phyloP scores from a whole-genome alignment of 1,284 basidiomycete species.

The Leucoagaricus sp. region DNA sequence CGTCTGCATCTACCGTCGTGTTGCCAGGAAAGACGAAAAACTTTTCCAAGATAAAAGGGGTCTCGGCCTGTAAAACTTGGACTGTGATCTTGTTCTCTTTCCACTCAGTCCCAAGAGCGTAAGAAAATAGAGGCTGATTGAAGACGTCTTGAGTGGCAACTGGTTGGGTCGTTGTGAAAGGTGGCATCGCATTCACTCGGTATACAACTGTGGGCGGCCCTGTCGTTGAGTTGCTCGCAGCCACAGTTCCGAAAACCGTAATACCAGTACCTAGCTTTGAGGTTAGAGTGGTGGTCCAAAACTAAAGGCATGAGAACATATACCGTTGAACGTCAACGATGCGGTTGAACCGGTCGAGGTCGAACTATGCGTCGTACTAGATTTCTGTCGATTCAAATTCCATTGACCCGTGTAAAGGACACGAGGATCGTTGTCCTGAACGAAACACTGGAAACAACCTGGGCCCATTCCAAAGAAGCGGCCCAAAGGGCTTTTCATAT shows the following conservation, averaged over 20 bases:
- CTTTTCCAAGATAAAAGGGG: slow-evolving; percentile 40
- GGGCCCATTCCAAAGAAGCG: background rate
- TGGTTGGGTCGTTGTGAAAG: slow-evolving; percentile 37
- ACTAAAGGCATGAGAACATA: slow-evolving; percentile 1
- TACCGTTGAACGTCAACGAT: slow-evolving; percentile 41
- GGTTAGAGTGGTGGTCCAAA: background rate
- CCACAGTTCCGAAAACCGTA: slow-evolving; percentile 43
- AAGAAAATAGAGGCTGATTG: slow-evolving; percentile 44
- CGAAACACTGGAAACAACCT: slow-evolving; percentile 24
- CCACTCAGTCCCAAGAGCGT: slow-evolving; percentile 28
- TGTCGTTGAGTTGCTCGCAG: slow-evolving; percentile 34
- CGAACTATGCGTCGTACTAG: slow-evolving; percentile 34
- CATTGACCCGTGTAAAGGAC: slow-evolving; percentile 38
- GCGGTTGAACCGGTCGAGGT: slow-evolving; percentile 31
- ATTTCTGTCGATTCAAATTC: slow-evolving; percentile 28
- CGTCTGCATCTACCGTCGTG: slow-evolving; percentile 3
- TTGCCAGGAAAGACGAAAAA: slow-evolving; percentile 35
- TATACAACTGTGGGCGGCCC: slow-evolving; percentile 41
- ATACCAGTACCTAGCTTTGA: slow-evolving; percentile 39
- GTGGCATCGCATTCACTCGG: slow-evolving; percentile 32
- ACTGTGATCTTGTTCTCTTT: slow-evolving; percentile 38
- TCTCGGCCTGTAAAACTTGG: slow-evolving; percentile 32
- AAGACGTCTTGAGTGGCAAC: slow-evolving; percentile 31
- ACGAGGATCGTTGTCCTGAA: slow-evolving; percentile 35
- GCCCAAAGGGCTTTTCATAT: background rate